Evolutionary conservation across 2,329 filamentous ascomycete species (phyloP), one percentile per base, ranked within the genome.

Genomic region (Penicillium sclerotigenum): DNA sequence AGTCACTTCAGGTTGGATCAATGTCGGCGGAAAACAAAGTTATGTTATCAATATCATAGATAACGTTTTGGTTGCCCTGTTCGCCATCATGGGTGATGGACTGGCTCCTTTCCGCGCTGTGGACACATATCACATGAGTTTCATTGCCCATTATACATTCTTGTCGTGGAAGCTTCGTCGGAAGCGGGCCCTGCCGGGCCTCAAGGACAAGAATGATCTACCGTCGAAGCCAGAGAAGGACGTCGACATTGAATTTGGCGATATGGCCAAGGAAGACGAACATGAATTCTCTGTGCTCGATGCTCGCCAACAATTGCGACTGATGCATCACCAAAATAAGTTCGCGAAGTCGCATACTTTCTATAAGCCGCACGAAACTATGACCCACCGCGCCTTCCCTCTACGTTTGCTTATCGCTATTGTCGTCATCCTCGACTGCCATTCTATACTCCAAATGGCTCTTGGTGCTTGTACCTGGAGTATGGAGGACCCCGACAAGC

Each of bases 51-150:
- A 89, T 58, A 74, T 89, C 47, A 88, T 90, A 61, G 87, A 90
- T 73, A 86, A 87, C 63, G 79, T 88, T 28, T 79, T 90, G 14
- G 87, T 90, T 7, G 87, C 85, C 11, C 79, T 90, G 7, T 90
- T 90, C 61, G 86, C 83, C 50, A 74, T 90, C 58, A 85, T 89
- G 69, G 87, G 87, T 46, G 87, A 89, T 62, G 87, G 87, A 2
- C 74, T 90, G 31, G 85, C 84, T 0, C 87, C 90, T 0, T 95
- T 93, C 71, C 85, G 90, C 33, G 83, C 83, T 5, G 80, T 93
- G 7, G 90, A 95, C 69, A 94, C 90, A 0, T 95, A 95, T 70
- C 90, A 94, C 72, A 92, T 94, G 89, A 83, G 86, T 40, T 93
- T 85, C 72, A 88, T 95, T 58, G 86, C 87, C 0, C 87, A 87